Conservation (phyloP, 352 stramenopile species). For the Thraustotheca clavata region DNA sequence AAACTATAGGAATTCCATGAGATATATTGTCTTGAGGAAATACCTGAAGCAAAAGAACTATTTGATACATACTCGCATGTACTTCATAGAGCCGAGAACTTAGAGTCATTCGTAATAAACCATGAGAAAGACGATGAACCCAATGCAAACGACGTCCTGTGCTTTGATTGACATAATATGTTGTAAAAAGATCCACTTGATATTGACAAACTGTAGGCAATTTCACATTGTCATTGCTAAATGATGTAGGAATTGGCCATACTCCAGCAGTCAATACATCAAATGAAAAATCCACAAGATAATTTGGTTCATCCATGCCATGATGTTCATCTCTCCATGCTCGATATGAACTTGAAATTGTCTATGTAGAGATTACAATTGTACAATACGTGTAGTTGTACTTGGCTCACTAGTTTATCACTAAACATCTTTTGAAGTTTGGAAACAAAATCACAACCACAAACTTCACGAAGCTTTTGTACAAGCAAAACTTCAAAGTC, state of each 20-base stretch:
- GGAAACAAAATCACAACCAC: conserved; percentile 77
- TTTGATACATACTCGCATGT: conserved; percentile 76
- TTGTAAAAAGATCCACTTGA: conserved; percentile 65
- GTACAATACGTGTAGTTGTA: conserved; percentile 21
- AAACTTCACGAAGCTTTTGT: conserved; percentile 78
- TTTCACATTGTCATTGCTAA: conserved; percentile 38
- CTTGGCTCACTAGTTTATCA: conserved; percentile 79
- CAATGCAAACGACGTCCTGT: conserved; percentile 70
- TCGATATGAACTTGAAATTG: conserved; percentile 53
- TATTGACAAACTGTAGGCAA: conserved; percentile 47
- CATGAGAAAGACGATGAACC: conserved; percentile 71
- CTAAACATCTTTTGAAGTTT: conserved; percentile 86
- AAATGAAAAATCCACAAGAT: conserved; percentile 40
- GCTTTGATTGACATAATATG: conserved; percentile 71
- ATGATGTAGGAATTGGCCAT: conserved; percentile 72
- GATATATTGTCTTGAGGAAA: background rate
- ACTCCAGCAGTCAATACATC: conserved; percentile 75
- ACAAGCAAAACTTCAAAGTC: conserved; percentile 74
- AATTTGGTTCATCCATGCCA: conserved; percentile 26
- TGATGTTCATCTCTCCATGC: conserved; percentile 66
- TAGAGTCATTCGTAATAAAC: conserved; percentile 52
- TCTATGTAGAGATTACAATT: conserved; percentile 28
- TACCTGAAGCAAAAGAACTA: conserved; percentile 68
- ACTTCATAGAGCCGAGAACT: conserved; percentile 77
- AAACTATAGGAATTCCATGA: conserved; percentile 34